Evolutionary conservation across 768 basidiomycete genomes (phyloP).

Genomic region (Suillus cothurnatus): DNA sequence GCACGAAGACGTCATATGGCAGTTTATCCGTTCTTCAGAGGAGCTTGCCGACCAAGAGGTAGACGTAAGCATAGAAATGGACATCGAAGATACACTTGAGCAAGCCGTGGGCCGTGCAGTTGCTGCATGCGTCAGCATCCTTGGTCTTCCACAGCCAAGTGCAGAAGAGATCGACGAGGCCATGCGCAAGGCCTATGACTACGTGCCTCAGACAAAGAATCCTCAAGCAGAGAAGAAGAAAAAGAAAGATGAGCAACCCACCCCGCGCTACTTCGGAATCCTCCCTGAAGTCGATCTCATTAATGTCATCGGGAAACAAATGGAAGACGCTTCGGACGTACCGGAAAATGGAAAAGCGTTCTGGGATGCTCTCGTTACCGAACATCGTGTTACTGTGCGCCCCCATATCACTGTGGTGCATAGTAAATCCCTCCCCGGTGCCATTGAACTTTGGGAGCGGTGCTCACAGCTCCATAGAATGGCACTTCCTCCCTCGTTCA

Average conservation of each 20-base stretch:
- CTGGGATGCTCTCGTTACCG: neutral
- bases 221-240: neutral
- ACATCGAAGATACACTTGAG: slow-evolving; percentile 45
- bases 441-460: slow-evolving; percentile 46
- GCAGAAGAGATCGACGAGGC: neutral
- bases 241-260: neutral
- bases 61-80: slow-evolving; percentile 70
- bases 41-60: slow-evolving; percentile 65
- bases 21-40: slow-evolving; percentile 69
- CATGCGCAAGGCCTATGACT: neutral
- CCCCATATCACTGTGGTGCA: slow-evolving; percentile 49
- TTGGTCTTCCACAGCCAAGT: neutral
- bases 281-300: neutral
- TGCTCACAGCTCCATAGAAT: slow-evolving; percentile 21
- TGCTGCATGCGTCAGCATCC: neutral
- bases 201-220: neutral
- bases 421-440: slow-evolving; percentile 43
- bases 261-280: neutral
- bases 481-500: slow-evolving; percentile 53
- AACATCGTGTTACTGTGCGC: neutral
- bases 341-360: neutral
- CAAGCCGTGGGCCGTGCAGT: neutral
- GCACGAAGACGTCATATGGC: slow-evolving; percentile 84
- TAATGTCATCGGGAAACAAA: neutral
- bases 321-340: neutral